Percentiles rank a stretch among this genome's conserved stretches.
These are phyloP conservation scores for Gomphus bonarii DNA, from an alignment of 1,284 basidiomycete genomes.

Conservation along the genomic window DNA sequence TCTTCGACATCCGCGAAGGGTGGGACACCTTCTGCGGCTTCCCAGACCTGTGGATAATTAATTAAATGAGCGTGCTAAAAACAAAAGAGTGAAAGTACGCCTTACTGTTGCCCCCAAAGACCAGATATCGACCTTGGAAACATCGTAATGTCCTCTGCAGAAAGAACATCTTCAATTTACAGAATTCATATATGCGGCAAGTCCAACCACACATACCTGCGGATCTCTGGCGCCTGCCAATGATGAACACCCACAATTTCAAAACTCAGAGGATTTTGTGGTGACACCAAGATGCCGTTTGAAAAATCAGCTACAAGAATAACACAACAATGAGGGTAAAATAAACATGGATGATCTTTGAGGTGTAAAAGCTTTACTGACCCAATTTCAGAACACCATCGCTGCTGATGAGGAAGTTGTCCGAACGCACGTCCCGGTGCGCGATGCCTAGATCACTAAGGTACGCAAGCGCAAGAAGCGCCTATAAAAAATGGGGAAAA, in stretches of 20 bases:
- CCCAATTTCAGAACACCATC: constrained; percentile 64
- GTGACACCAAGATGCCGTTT: constrained; percentile 47
- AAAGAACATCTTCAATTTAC: neutral
- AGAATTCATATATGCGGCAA: neutral
- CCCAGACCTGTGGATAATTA: constrained; percentile 39
- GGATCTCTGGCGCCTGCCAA: constrained; percentile 68
- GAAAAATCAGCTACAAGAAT: constrained; percentile 66
- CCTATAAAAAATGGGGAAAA: constrained; percentile 25
- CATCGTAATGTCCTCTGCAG: constrained; percentile 53
- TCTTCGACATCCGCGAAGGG: constrained; percentile 55
- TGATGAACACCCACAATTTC: constrained; percentile 61
- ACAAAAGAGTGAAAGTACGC: neutral
- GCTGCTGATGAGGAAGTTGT: constrained; percentile 61
- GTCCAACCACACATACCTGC: constrained; percentile 34
- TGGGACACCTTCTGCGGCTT: constrained; percentile 61
- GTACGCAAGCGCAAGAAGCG: constrained; percentile 51
- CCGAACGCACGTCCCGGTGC: constrained; percentile 70
- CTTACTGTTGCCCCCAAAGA: constrained; percentile 63
- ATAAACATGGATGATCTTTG: no score
- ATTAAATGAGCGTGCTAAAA: neutral
- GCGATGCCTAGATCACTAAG: constrained; percentile 54
- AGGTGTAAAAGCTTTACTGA: no score
- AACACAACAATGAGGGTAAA: no score
- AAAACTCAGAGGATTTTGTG: constrained; percentile 34
- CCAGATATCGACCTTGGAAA: constrained; percentile 69